Percentiles rank a stretch among this genome's conserved stretches.
These are phyloP conservation scores for Nepenthes gracilis DNA, from an alignment of 148 eudicot species.

Conservation along the genomic window DNA sequence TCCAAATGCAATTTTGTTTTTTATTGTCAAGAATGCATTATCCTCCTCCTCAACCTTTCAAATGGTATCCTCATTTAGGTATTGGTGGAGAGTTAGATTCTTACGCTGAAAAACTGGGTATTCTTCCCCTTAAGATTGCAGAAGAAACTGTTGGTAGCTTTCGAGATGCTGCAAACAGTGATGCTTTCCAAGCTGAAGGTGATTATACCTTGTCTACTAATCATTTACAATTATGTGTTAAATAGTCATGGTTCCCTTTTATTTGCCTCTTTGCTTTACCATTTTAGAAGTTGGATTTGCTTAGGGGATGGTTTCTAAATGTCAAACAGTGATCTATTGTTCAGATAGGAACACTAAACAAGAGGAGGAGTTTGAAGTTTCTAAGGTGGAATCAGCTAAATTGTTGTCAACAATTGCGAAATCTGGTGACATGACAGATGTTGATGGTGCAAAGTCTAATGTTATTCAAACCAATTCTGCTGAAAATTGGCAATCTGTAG, in stretches of 20 bases:
- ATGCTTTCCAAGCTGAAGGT: slow-evolving; percentile 18
- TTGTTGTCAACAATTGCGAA: slow-evolving; percentile 6
- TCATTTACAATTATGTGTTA: not conserved
- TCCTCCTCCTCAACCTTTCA: not conserved
- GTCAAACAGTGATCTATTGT: not conserved
- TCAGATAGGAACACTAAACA: slow-evolving; percentile 17
- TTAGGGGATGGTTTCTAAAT: not conserved
- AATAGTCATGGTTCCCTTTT: not conserved
- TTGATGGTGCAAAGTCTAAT: slow-evolving; percentile 14
- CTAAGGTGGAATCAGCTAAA: slow-evolving; percentile 15
- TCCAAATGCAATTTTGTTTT: not conserved
- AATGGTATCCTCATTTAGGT: slow-evolving; percentile 12
- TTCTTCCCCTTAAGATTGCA: slow-evolving; percentile 14
- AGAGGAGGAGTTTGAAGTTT: slow-evolving; percentile 15
- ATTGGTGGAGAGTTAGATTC: slow-evolving; percentile 19
- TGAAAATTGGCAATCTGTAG: slow-evolving; percentile 11
- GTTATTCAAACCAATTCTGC: slow-evolving; percentile 20
- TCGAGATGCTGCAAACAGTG: slow-evolving; percentile 13
- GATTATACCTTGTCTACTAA: slow-evolving; percentile 5
- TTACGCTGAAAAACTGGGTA: slow-evolving; percentile 18
- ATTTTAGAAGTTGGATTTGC: not conserved
- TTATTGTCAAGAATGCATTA: not conserved
- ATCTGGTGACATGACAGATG: slow-evolving; percentile 6
- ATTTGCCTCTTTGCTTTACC: not conserved
- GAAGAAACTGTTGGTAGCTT: slow-evolving; percentile 26